A percentile compares a stretch with the other conserved stretches of the same genome.
Conservation (phyloP, 1,139 yeast genomes). For the Blastobotrys indianensis region DNA sequence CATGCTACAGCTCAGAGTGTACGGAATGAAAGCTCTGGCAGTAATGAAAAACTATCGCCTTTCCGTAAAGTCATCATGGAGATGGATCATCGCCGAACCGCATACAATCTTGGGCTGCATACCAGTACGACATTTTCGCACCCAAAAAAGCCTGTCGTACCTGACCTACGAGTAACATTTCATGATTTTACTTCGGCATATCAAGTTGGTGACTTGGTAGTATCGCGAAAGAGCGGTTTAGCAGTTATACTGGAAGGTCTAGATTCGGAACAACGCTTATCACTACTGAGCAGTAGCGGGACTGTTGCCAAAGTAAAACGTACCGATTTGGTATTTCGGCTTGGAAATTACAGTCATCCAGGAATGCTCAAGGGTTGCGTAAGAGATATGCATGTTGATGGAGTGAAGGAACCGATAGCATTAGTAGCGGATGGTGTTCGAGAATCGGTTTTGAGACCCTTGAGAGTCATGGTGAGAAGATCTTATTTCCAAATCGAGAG, state of each 20-base stretch:
- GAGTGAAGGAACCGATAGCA: not conserved
- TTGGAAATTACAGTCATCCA: slow-evolving; percentile 7
- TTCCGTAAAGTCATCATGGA: slow-evolving; percentile 7
- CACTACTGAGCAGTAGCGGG: slow-evolving; percentile 7
- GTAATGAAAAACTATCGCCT: too few relatives aligned
- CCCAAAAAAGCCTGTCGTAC: not conserved
- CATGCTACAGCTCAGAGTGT: too few relatives aligned
- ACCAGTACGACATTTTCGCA: not conserved
- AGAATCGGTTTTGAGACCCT: slow-evolving; percentile 4
- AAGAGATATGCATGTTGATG: slow-evolving; percentile 1
- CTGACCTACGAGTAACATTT: not conserved
- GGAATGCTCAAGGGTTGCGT: slow-evolving; percentile 4
- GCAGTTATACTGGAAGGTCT: slow-evolving; percentile 9
- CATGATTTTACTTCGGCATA: slow-evolving; percentile 7
- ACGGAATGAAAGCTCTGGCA: too few relatives aligned
- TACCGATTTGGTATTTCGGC: slow-evolving; percentile 8
- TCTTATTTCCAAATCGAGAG: not conserved
- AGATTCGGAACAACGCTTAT: slow-evolving; percentile 1
- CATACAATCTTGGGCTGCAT: not conserved
- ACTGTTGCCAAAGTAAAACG: slow-evolving; percentile 1
- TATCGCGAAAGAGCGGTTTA: slow-evolving; percentile 7
- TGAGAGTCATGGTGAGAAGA: slow-evolving; percentile 7
- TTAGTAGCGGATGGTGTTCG: slow-evolving; percentile 6
- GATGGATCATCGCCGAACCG: slow-evolving; percentile 9
- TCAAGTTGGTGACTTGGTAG: slow-evolving; percentile 13